These are phyloP conservation scores for Cercospora brassicicola DNA, from an alignment of 2,329 filamentous ascomycete species.

Conservation along the genomic window DNA sequence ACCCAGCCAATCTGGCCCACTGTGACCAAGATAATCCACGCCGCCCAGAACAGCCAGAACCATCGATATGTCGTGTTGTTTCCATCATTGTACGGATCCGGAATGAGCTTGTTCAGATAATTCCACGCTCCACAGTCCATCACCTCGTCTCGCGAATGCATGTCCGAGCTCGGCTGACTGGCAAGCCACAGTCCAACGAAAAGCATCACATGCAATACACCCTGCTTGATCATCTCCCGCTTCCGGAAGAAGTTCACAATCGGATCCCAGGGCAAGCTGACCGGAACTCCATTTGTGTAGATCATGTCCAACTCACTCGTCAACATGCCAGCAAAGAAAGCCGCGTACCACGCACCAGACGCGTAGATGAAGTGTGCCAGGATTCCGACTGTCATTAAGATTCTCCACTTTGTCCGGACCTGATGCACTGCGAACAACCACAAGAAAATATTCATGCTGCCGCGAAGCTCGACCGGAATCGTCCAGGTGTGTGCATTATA, in stretches of 20 bases:
- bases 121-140: conserved; percentile 30
- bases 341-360: conserved; percentile 58
- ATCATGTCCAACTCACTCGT: conserved; percentile 62
- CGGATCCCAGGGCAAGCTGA: conserved; percentile 25
- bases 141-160: conserved; percentile 21
- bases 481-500: conserved; percentile 52
- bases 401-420: conserved; percentile 21
- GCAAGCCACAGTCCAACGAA: conserved; percentile 29
- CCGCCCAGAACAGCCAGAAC: conserved; percentile 59
- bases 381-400: conserved; percentile 25
- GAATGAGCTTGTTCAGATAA: conserved; percentile 28
- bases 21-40: conserved; percentile 37
- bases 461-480: conserved; percentile 63
- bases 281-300: conserved; percentile 35
- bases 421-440: conserved; percentile 54
- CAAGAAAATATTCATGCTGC: conserved; percentile 64
- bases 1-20: conserved; percentile 31
- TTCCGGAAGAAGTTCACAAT: conserved; percentile 21
- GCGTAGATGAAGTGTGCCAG: conserved; percentile 25
- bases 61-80: conserved; percentile 30
- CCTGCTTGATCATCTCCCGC: conserved; percentile 14
- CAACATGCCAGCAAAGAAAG: conserved; percentile 63
- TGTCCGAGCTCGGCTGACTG: conserved; percentile 28
- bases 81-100: conserved; percentile 26
- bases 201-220: conserved; percentile 25